Base-by-base conservation (phyloP, 2,329 filamentous ascomycete genomes). In the Colletotrichum cuscutae region DNA sequence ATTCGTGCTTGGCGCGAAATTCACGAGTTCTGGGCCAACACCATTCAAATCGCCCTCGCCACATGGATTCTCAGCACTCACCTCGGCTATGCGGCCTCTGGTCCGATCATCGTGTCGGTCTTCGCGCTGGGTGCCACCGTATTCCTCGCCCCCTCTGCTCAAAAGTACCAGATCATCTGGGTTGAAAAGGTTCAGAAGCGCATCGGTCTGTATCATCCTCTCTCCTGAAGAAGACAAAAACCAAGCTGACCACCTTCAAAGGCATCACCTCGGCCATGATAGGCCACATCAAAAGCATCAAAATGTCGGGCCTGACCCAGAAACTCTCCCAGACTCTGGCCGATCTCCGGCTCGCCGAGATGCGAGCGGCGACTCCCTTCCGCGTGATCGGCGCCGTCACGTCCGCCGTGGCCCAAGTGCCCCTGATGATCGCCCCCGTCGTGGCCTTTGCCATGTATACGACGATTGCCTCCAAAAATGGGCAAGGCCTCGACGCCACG, bases 211-310 rank as follows among this genome's bases (percentile, higher is more conserved):
- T 6, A 77, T 85, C 9, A 76, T 72, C n/a, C 76, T 81, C 1
- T 82, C 24, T 13, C 9, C 24, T 32, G 22, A 9, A 4, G 8
- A 30, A 30, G 8, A 30, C 5, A 30, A 30, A 30, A 2, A 5
- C 3, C 11, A 5, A 22, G 26, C 68, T 71, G 15, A 67, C 22
- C 22, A 12, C n/a, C n/a, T 5, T 4, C 81, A 24, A 75, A 77
- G 6, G 79, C 78, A 11, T 84, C 42, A 89, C 87, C 1, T 81
- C 85, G 4, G 81, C 82, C 4, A 84, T 87, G 76, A 80, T 89
- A 1, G 83, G 82, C 7, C 84, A 84, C 22, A 87, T 89, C 80
- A 89, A 87, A 74, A 84, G 83, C 15, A 81, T 89, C 68, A 89
- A 88, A 76, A 84, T 89, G 75, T 81, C 85, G 1, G 87, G 87